phyloP scores from a whole-genome alignment of 805 yeast genomes.

The Spathaspora boniae region DNA sequence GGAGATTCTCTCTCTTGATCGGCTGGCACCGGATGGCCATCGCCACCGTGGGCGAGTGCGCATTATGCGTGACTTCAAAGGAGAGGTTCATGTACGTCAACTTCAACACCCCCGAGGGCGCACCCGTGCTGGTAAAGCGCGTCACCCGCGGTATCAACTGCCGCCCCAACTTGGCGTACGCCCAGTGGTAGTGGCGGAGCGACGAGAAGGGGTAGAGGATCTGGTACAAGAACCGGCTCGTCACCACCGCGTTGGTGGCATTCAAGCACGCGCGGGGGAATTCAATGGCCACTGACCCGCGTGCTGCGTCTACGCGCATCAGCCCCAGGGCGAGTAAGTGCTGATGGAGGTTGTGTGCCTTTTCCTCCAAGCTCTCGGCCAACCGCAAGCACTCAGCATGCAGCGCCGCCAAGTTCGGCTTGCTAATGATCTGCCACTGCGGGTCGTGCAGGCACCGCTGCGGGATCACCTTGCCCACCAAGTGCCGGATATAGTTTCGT shows the following conservation, averaged over 20 bases:
- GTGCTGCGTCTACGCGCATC: constrained; percentile 1
- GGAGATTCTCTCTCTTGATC: constrained; percentile 10
- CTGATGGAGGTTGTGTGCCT: constrained; percentile 7
- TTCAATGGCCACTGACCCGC: constrained; percentile 8
- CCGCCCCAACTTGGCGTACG: constrained; percentile 35
- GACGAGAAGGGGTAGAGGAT: constrained; percentile 27
- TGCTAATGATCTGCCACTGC: constrained; percentile 1
- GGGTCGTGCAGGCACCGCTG: constrained; percentile 3
- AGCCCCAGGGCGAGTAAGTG: constrained; percentile 3
- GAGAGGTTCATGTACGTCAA: constrained; percentile 21
- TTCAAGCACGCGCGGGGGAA: constrained; percentile 11
- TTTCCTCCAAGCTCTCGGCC: constrained; percentile 7
- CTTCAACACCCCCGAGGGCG: constrained; percentile 7
- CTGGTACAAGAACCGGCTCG: constrained; percentile 29
- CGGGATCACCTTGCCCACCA: constrained; percentile 23
- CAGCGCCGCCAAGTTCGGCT: neutral
- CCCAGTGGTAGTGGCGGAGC: constrained; percentile 35
- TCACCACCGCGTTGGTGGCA: constrained; percentile 13
- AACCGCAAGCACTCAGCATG: constrained; percentile 5
- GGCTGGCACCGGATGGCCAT: constrained; percentile 23
- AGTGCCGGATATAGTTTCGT: constrained; percentile 54
- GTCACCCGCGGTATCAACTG: constrained; percentile 25
- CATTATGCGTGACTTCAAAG: constrained; percentile 12
- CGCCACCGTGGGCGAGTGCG: constrained; percentile 2
- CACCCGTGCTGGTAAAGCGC: constrained; percentile 4